phyloP scores from a whole-genome alignment of 495 filamentous ascomycete genomes.

The Aspergillus kassunensis region DNA sequence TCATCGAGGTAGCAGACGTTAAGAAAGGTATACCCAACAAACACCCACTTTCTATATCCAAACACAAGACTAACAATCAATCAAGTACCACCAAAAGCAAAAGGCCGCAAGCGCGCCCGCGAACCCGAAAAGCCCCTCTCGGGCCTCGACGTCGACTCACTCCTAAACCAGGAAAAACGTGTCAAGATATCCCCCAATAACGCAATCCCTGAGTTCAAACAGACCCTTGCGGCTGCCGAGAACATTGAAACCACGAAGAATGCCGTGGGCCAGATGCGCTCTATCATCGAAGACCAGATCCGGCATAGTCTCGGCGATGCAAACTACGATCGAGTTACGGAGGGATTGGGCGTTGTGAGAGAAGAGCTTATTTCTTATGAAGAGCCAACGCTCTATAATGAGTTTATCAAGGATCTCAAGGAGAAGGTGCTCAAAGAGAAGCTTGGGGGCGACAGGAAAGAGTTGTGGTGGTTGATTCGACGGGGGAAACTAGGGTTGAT shows the following conservation, averaged over 20 bases:
- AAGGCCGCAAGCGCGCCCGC: slow-evolving; percentile 64
- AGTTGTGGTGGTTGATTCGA: slow-evolving; percentile 77
- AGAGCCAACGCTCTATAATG: slow-evolving; percentile 73
- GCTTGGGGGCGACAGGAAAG: slow-evolving; percentile 74
- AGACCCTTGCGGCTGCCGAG: slow-evolving; percentile 61
- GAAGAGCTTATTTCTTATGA: slow-evolving; percentile 74
- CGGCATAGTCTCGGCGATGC: slow-evolving; percentile 68
- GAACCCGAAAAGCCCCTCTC: slow-evolving; percentile 81
- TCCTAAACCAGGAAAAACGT: slow-evolving; percentile 61
- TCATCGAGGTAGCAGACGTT: slow-evolving; percentile 69
- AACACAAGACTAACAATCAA: neutral
- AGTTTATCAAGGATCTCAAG: slow-evolving; percentile 68
- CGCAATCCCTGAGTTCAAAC: slow-evolving; percentile 89
- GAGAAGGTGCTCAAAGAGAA: slow-evolving; percentile 62
- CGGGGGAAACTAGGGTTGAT: slow-evolving; percentile 69
- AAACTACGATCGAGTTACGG: slow-evolving; percentile 70
- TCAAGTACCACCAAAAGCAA: slow-evolving; percentile 80
- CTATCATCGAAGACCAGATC: slow-evolving; percentile 66
- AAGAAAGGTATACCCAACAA: slow-evolving; percentile 64
- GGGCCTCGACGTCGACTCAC: slow-evolving; percentile 77
- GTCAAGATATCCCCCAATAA: slow-evolving; percentile 71
- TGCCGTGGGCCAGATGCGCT: slow-evolving; percentile 69
- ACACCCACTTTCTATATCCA: neutral
- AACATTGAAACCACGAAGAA: slow-evolving; percentile 59
- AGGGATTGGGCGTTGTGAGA: slow-evolving; percentile 72